A percentile compares a stretch with the other conserved stretches of the same genome.
Conservation (phyloP, 2,329 filamentous ascomycete species). For the Dothideomycetidae sp. region DNA sequence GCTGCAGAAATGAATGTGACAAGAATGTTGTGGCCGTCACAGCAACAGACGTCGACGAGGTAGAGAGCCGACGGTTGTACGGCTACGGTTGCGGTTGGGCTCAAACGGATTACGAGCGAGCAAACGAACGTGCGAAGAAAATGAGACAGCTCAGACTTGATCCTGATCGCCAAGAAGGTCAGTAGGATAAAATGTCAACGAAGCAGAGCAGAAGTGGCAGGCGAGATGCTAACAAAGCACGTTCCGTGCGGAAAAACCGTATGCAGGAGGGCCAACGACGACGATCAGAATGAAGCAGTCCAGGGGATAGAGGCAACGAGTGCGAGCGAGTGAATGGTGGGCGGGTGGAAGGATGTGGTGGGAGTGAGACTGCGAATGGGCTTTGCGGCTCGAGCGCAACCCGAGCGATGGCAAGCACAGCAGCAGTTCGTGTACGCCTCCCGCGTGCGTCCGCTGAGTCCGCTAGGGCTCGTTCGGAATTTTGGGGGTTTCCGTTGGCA, state of each 20-base stretch:
- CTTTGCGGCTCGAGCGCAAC: too few relatives aligned
- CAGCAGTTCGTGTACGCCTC: too few relatives aligned
- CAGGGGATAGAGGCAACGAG: too few relatives aligned
- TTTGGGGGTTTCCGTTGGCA: too few relatives aligned
- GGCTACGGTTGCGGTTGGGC: slow-evolving; percentile 5
- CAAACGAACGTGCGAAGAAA: slow-evolving; percentile 9
- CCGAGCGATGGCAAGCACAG: too few relatives aligned
- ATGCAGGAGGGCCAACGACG: too few relatives aligned
- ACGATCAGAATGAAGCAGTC: too few relatives aligned
- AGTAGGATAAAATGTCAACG: background rate
- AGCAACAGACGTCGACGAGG: slow-evolving; percentile 5
- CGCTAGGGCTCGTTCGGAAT: too few relatives aligned
- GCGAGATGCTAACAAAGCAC: background rate
- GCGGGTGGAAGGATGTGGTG: too few relatives aligned
- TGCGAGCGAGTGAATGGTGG: too few relatives aligned
- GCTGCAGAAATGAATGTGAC: background rate
- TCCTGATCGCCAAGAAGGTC: background rate
- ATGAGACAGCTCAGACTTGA: background rate
- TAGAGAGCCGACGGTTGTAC: slow-evolving; percentile 7
- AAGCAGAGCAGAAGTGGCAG: background rate
- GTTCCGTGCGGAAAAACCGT: background rate
- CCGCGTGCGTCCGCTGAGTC: too few relatives aligned
- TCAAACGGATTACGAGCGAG: slow-evolving; percentile 7
- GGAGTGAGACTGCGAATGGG: too few relatives aligned
- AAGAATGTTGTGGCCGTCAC: slow-evolving; percentile 13